Evolutionary conservation across 2,329 filamentous ascomycete species (phyloP).

Genomic region (Aspergillus jensenii): DNA sequence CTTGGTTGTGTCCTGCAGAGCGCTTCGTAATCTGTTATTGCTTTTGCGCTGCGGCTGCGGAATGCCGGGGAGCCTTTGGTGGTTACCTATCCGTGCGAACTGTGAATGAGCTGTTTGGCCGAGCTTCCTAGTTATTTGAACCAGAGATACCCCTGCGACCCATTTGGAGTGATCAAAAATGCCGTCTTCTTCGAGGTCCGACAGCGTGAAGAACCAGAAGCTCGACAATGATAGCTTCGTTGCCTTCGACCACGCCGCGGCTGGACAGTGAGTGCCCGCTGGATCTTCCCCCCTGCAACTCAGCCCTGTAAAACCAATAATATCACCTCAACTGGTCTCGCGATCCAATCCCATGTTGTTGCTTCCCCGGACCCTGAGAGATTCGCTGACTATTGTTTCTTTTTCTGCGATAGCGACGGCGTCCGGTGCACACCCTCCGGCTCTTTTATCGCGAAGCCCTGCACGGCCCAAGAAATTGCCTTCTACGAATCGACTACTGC

Average conservation of each 20-base stretch:
- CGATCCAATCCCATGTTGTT: neutral
- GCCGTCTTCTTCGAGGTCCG: constrained; percentile 33
- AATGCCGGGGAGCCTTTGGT: constrained; percentile 14
- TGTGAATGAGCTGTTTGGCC: neutral
- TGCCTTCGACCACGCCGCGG: constrained; percentile 46
- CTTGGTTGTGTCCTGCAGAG: neutral
- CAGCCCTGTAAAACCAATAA: constrained; percentile 1
- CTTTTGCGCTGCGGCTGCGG: constrained; percentile 16
- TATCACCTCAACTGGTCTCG: neutral
- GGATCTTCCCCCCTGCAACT: constrained; percentile 11
- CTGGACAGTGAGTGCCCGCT: constrained; percentile 49
- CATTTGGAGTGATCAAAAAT: constrained; percentile 18
- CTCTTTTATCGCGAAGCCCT: constrained; percentile 90
- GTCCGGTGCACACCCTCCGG: constrained; percentile 82
- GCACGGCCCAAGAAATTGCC: constrained; percentile 76
- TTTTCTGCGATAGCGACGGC: constrained; percentile 65
- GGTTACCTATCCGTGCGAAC: neutral
- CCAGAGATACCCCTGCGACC: constrained; percentile 2
- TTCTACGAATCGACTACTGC: constrained; percentile 79
- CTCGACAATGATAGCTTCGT: constrained; percentile 42
- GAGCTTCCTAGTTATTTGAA: neutral
- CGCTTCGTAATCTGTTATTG: neutral
- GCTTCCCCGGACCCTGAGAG: neutral
- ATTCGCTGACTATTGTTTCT: neutral
- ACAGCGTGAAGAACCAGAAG: constrained; percentile 33